These are phyloP conservation scores for Eutrema yunnanense DNA, from an alignment of 345 rosid species.

Conservation along the genomic window DNA sequence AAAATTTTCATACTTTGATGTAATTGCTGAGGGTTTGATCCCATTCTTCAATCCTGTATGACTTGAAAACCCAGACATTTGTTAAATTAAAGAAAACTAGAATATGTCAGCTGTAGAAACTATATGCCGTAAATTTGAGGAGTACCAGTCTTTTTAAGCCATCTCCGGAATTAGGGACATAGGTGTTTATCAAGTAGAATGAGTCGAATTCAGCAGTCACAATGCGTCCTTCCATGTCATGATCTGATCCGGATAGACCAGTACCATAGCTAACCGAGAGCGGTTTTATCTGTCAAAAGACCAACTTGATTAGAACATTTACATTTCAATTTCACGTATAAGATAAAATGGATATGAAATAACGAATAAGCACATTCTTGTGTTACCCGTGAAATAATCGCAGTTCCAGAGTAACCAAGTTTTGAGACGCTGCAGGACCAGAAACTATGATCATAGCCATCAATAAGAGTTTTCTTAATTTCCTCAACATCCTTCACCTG, in stretches of 20 bases:
- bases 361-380: constrained; percentile 5
- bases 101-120: constrained; percentile 9
- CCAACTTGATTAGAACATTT: not conserved
- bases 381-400: constrained; percentile 81
- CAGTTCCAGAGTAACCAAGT: constrained; percentile 97
- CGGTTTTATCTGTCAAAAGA: constrained; percentile 70
- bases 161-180: constrained; percentile 96
- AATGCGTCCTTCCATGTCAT: constrained; percentile 83
- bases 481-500: constrained; percentile 90
- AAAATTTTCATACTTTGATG: constrained; percentile 56
- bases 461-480: constrained; percentile 51
- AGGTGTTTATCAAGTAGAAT: constrained; percentile 61
- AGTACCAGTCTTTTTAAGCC: constrained; percentile 92
- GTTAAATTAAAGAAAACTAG: not conserved
- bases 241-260: constrained; percentile 69
- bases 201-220: constrained; percentile 85
- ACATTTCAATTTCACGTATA: not conserved
- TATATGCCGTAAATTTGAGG: constrained; percentile 1
- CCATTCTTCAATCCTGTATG: constrained; percentile 75
- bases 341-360: not conserved
- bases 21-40: constrained; percentile 71
- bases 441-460: constrained; percentile 76
- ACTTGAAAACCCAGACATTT: constrained; percentile 35
- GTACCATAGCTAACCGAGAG: constrained; percentile 81
- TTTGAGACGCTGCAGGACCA: constrained; percentile 87